phyloP scores from a whole-genome alignment of 441 rosid species.

The Populus tomentosa region DNA sequence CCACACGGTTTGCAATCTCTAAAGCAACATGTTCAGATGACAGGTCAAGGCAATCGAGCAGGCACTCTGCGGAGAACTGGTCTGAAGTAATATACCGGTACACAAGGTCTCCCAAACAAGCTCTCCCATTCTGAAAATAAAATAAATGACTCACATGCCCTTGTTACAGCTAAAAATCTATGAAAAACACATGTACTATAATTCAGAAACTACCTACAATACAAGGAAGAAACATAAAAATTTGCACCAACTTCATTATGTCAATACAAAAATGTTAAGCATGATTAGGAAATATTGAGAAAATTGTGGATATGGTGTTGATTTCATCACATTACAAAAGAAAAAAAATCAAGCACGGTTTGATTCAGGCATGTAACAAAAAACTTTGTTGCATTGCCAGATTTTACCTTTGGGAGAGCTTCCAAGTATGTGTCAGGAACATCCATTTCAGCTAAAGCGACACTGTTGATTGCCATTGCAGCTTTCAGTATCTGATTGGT shows the following conservation, averaged over 20 bases:
- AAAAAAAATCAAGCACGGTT: not conserved
- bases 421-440: slow-evolving; percentile 80
- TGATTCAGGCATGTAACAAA: not conserved
- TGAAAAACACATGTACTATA: too few species aligned
- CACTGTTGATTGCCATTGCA: slow-evolving; percentile 87
- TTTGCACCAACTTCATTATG: not conserved
- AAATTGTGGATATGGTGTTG: not conserved
- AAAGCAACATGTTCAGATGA: slow-evolving; percentile 90
- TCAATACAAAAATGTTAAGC: not conserved
- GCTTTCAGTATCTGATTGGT: slow-evolving; percentile 94
- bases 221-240: not conserved
- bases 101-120: slow-evolving; percentile 75
- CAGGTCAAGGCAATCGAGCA: slow-evolving; percentile 89
- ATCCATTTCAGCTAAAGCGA: slow-evolving; percentile 78
- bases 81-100: slow-evolving; percentile 78
- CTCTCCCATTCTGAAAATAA: slow-evolving; percentile 73
- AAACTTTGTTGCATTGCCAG: not conserved
- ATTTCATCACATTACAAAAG: not conserved
- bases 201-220: not conserved
- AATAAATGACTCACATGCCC: slow-evolving; percentile 9
- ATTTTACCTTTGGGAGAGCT: slow-evolving; percentile 77
- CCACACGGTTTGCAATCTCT: slow-evolving; percentile 88
- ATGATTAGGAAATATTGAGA: not conserved
- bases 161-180: not conserved
- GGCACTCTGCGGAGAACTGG: slow-evolving; percentile 74